Base-by-base conservation (phyloP, 116 monocot species). In the Zostera marina region DNA sequence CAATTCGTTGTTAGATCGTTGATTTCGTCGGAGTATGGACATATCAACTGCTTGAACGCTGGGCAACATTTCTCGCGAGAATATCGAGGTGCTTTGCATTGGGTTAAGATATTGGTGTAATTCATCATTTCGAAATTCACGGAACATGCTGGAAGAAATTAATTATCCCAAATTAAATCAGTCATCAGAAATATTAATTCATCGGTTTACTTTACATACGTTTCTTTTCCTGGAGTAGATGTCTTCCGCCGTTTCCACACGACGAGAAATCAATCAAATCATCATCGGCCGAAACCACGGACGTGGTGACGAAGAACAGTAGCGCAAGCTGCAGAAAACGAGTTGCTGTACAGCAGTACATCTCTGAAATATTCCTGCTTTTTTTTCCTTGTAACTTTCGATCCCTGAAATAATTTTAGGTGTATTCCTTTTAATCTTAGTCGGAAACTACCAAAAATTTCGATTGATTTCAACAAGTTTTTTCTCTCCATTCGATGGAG, bases 101-200 rank as follows among this genome's bases (percentile, higher is more conserved):
- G 44, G 73, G 65, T 73, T 41, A 41, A 73, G 65, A 77, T 61
- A 49, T 73, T 73, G 9, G 73, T 69, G 63, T 77, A 77, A 52
- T 77, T 72, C 65, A 47, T 21, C 26, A 66, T 69, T 56, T 77
- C 77, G 24, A 77, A 77, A 63, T 69, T 42, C 47, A 73, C 39
- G 5, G 68, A 25, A 40, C 77, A 77, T 25, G 9, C 77, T 77
- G 77, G 11, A 21, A 56, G 23, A 32, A 32, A 32, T 32, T 1
- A 32, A 5, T 3, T 12, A 10, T 21, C 17, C 19, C 12, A 13
- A 42, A 11, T 11, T 10, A 42, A 42, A n/a, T 32, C 32, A 32
- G 32, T 2, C 1, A 26, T 26, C 26, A 26, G 26, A 16, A 15
- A 57, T 15, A 15, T 9, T 9, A 57, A 40, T 5, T 7, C 14